Base-by-base conservation (phyloP, 2,329 filamentous ascomycete species). In the Fusarium fujikuroi region DNA sequence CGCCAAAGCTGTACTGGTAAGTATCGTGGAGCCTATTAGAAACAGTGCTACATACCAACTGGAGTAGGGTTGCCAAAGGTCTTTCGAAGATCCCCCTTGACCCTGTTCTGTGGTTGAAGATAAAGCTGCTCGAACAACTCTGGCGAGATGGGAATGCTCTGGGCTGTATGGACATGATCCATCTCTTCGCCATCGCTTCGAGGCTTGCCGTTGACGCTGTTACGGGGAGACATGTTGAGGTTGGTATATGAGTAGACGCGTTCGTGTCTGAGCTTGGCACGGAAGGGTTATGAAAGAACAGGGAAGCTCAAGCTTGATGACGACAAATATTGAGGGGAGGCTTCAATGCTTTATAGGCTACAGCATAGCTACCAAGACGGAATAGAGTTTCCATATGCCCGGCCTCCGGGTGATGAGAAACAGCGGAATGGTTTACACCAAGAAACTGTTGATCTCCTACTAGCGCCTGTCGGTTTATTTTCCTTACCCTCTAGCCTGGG, bases 61-160 rank as follows among this genome's bases (percentile, higher is more conserved):
- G 86, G 86, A 1, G 87, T 88, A 4, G 87, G 87, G 63, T 88
- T 88, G 9, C 82, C 86, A 71, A 88, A 85, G 2, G 84, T 88
- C 73, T 84, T 84, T 25, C 86, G 79, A 28, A 88, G 76, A 18
- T 87, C 81, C 7, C 85, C 85, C 36, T 84, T 83, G 18, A 85
- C 83, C 0, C 77, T 76, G 36, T 82, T 85, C 65, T 86, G 82
- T 4, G 86, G 86, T 5, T 81, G 83, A 15, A 88, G 80, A 67
- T 88, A 88, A 3, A 88, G 79, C 79, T 88, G 87, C 76, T 88
- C 86, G 63, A 88, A 89, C 2, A 86, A 78, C 76, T 87, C 86
- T 2, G 85, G 85, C 0, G 86, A 82, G 60, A 88, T 85, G 10
- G 85, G 79, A 11, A 88, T 82, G 74, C 83, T 86, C 23, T 82